Evolutionary conservation across 2,329 filamentous ascomycete genomes (phyloP).

Genomic region (Fusarium pseudoanthophilum): DNA sequence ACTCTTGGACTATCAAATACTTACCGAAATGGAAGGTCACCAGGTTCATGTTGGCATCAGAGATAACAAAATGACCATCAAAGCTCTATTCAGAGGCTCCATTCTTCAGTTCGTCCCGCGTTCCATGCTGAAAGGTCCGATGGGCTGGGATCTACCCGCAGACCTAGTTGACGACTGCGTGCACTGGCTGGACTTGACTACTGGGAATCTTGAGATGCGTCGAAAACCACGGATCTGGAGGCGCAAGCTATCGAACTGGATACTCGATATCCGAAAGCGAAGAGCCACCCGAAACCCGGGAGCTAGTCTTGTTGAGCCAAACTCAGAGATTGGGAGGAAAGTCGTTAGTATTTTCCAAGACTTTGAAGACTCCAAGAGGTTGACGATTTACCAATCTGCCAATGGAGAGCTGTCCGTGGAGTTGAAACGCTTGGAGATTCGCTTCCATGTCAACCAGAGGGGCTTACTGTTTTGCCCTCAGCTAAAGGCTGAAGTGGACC

Average conservation of each 20-base stretch:
- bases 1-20: constrained; percentile 62
- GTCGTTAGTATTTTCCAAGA: constrained; percentile 58
- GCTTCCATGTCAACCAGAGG: constrained; percentile 60
- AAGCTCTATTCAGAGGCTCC: constrained; percentile 43
- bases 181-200: constrained; percentile 68
- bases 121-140: constrained; percentile 40
- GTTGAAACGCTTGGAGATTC: constrained; percentile 62
- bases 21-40: constrained; percentile 34
- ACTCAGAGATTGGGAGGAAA: constrained; percentile 43
- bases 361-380: constrained; percentile 46
- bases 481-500: constrained; percentile 63
- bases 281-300: constrained; percentile 27
- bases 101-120: constrained; percentile 51
- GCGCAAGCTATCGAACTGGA: constrained; percentile 46
- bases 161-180: constrained; percentile 62
- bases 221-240: constrained; percentile 51
- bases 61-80: constrained; percentile 54
- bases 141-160: constrained; percentile 60
- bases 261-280: constrained; percentile 43
- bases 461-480: constrained; percentile 59
- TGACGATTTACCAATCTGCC: constrained; percentile 53
- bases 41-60: constrained; percentile 66
- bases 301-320: constrained; percentile 59
- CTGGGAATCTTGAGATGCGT: constrained; percentile 61
- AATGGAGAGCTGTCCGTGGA: constrained; percentile 55